Evolutionary conservation across 805 yeast genomes (phyloP), one percentile per base, ranked within the genome.

Genomic region (Candida ovalis): DNA sequence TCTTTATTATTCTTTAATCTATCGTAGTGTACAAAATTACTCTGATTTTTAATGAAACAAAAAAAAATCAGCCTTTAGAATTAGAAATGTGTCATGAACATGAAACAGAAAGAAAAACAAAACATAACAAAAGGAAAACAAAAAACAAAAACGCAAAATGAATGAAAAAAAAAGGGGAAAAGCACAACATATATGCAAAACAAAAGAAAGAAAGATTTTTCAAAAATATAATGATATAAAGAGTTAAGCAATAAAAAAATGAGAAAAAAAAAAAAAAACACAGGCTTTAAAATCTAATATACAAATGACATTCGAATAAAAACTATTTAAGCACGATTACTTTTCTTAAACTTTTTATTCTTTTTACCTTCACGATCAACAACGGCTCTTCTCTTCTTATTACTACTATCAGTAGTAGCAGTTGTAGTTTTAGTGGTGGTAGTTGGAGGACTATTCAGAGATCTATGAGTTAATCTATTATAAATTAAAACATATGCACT

Each of bases 401-500:
- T 23, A 21, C 19, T 15, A 24, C 17, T n/a, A 4, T 35, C 37
- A 32, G 24, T 25, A n/a, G 45, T 13, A 21, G 35, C 17, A 3
- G 21, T 30, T n/a, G 40, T 6, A n/a, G 19, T 28, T 9, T 35
- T 40, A 9, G 19, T 39, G 25, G 18, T 18, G 8, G 21, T 17
- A 27, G 22, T 24, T 24, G 25, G 39, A 10, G 39, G n/a, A n/a
- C n/a, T 25, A 4, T 46, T 35, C 10, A 56, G 43, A 10, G 67
- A 59, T 66, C 77, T 83, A 49, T 84, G 82, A 1, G 89, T 84
- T 50, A 87, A 66, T 59, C 92, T 79, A 39, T 91, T 81, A 68
- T 94, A 94, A 19, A 94, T 73, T 66, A 94, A 75, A 51, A 91
- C 91, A 68, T 94, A 94, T 4, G 98, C 98, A 33, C 89, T 81